Base-by-base conservation (phyloP, 176 grass and related monocot genomes). In the Sorghum bicolor region DNA sequence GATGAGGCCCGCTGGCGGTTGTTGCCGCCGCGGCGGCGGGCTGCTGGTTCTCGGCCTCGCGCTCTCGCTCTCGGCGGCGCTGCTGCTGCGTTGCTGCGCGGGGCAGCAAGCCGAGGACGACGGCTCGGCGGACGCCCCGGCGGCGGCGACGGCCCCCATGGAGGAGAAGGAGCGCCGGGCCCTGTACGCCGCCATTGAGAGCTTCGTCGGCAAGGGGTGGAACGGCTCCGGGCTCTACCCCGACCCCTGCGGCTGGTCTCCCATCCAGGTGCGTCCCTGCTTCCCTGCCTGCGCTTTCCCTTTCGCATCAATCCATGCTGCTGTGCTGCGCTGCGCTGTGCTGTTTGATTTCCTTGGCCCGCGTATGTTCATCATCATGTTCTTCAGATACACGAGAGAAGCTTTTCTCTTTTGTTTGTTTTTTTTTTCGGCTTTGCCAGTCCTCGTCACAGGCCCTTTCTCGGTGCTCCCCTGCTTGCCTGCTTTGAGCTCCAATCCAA, bases 211-310 rank as follows among this genome's bases (percentile, higher is more conserved):
- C 39, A 87, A 77, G 29, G 86, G 62, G 0, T 99, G 97, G 97
- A 99, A 99, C 48, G 97, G 97, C 66, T 94, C 93, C 17, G 78
- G 25, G 30, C 82, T 99, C 44, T 99, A 94, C 47, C 97, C 93
- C 0, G 97, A 99, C 72, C 97, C 97, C 9, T 99, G 97, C 70
- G 97, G 97, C 68, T 95, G 92, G 97, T 91, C 97, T 36, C 97
- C 94, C 8, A 96, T 99, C 72, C 97, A 99, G 97, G 97, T 96
- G 67, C 31, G 20, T 29, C 12, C 25, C 32, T 14, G 20, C 34
- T 14, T 5, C 3, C 13, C 22, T 19, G 13, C 47, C 45, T 47
- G 0, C n/a, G n/a, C n/a, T n/a, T n/a, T n/a, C n/a, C n/a, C n/a
- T n/a, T n/a, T n/a, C n/a, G n/a, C n/a, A n/a, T n/a, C 12, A 14